phyloP scores from a whole-genome alignment of 306 rosid species.

The Prunus persica region Prunus_persica_NCBIv2 NC_034010.1:26582501-26583000 shows the following conservation, averaged over 20 bases:
- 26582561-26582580: not conserved
- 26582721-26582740: not conserved
- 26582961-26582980: constrained; percentile 30
- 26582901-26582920: constrained; percentile 4
- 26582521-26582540: not conserved
- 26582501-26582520: not conserved
- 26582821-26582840: not conserved
- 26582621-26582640: not conserved
- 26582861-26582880: not conserved
- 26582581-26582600: not conserved
- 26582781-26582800: not conserved
- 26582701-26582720: not conserved
- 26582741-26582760: not conserved
- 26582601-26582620: not conserved
- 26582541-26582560: not conserved
- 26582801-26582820: not conserved
- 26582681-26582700: not conserved
- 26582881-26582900: constrained; percentile 10
- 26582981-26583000: constrained; percentile 35
- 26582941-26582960: constrained; percentile 23
- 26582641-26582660: no score
- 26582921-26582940: constrained; percentile 23
- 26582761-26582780: not conserved
- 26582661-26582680: not conserved
- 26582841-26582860: not conserved